Evolutionary conservation across 768 basidiomycete genomes (phyloP), one percentile per base, ranked within the genome.

Genomic region (Daedaleopsis nitida): DNA sequence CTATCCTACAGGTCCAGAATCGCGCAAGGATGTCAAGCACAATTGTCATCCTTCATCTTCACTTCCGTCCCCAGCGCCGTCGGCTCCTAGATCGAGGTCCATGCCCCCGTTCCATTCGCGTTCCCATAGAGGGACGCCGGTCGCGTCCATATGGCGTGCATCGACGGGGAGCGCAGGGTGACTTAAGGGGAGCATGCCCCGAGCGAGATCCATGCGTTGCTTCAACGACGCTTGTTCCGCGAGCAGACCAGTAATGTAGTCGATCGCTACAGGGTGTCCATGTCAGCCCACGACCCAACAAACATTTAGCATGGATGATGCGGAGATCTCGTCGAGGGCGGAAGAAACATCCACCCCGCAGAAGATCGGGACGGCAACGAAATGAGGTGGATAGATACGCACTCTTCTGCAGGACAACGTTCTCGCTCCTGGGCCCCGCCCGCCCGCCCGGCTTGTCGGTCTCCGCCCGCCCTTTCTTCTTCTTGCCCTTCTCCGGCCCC

Each of bases 341-440:
- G 61, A 57, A 38, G 37, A 14, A 38, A 14, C 37, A 14, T 8
- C 37, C 37, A 14, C 39, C 39, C 39, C 39, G 17, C 39, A 42
- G 39, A 5, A 11, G 39, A 42, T 11, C 5, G 39, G 11, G 17
- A 17, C 37, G 14, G 27, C 39, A 48, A 39, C 62, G 49, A 23
- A 58, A 52, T 17, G 1, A 58, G 9, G 50, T 35, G 42, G 54
- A 42, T 63, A 17, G 4, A 32, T 7, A 81, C 92, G 68, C 69
- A 96, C 94, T 93, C 75, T 96, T 94, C 42, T 85, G 83, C 42
- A 96, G 74, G 4, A 96, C 94, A 48, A 96, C 84, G 60, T 93
- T 92, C 76, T 96, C 94, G 72, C 94, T 96, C 68, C 90, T 81
- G 8, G 95, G 93, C 1, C 94, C 95, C 0, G 92, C 91, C 27